phyloP scores from a whole-genome alignment of 225 moss, liverwort and hornwort genomes.

The Physcomitrellopsis africana region DNA sequence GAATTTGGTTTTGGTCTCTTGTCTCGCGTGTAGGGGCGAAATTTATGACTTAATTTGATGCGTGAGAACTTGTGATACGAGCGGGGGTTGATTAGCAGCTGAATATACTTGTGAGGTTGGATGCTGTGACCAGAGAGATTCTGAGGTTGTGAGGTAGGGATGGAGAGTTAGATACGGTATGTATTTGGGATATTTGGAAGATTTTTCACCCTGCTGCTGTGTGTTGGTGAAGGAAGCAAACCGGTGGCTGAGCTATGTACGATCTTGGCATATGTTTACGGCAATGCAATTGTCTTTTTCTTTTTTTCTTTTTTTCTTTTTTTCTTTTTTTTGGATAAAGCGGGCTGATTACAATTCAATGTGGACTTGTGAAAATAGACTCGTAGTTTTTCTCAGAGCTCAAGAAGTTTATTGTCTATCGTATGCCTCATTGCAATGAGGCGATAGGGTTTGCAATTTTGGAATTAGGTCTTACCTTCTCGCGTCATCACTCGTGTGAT shows the following conservation, averaged over 20 bases:
- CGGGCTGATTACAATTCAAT: background rate
- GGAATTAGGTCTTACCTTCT: slow-evolving; percentile 14
- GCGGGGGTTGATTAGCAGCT: background rate
- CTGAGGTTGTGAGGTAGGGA: background rate
- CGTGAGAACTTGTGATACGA: background rate
- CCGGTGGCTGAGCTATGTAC: background rate
- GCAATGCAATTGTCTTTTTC: background rate
- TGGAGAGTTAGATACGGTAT: no score
- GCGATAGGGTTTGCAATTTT: slow-evolving; percentile 21
- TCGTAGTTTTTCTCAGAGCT: background rate
- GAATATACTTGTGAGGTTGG: background rate
- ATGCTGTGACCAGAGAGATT: background rate
- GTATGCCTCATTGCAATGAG: background rate
- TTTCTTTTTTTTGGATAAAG: background rate
- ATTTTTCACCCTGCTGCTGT: background rate
- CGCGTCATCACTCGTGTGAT: background rate
- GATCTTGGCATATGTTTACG: background rate
- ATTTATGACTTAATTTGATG: background rate
- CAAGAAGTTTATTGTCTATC: background rate
- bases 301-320: no score
- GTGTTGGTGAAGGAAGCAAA: no score
- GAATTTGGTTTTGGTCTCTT: background rate
- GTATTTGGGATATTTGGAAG: background rate
- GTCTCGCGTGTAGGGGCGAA: background rate
- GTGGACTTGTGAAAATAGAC: background rate